These are phyloP conservation scores for Catenaria anguillulae DNA, from an alignment of 371 early-diverging fungal species.

Conservation along the genomic window DNA sequence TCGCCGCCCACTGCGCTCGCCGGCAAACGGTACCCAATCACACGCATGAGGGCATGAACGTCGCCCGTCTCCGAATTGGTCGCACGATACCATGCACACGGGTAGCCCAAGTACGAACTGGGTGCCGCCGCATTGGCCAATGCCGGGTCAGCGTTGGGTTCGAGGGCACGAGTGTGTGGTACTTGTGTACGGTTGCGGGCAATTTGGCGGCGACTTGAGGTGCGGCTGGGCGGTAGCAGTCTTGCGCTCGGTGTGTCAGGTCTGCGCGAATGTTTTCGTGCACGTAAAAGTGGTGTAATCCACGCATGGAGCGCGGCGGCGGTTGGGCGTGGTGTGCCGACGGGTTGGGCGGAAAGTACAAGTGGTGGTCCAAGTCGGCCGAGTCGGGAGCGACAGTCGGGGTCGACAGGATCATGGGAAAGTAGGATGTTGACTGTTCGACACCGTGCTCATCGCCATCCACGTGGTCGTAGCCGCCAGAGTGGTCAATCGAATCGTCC, in stretches of 20 bases:
- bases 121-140: conserved; percentile 16
- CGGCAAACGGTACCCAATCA: no score
- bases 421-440: no score
- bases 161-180: conserved; percentile 71
- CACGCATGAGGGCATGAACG: conserved; percentile 59
- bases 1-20: no score
- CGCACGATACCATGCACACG: conserved; percentile 70
- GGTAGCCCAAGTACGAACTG: conserved; percentile 46
- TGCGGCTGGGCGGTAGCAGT: not conserved
- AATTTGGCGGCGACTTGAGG: conserved; percentile 21
- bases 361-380: not conserved
- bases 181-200: conserved; percentile 60
- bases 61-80: conserved; percentile 66
- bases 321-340: no score
- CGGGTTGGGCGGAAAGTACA: not conserved
- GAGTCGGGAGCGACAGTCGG: not conserved
- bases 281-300: conserved; percentile 65
- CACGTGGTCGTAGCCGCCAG: no score
- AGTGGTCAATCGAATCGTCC: no score
- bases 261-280: conserved; percentile 64
- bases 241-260: conserved; percentile 53
- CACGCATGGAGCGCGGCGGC: no score
- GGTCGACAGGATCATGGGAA: not conserved
- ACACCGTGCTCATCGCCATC: no score
- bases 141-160: conserved; percentile 24